phyloP scores from a whole-genome alignment of 2,329 filamentous ascomycete species.

The Colletotrichum sp. region DNA sequence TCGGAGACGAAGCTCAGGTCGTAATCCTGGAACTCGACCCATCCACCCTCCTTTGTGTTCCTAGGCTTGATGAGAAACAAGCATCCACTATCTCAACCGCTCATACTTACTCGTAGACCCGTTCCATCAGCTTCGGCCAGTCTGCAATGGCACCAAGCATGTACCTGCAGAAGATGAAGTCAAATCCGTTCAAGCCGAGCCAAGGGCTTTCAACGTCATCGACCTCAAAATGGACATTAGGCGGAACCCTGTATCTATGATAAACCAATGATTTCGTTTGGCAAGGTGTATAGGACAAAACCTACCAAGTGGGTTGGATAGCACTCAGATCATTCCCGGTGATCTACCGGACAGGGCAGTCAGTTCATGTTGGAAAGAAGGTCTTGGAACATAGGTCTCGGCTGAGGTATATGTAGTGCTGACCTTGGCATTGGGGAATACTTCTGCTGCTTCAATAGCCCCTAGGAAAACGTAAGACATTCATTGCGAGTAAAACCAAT shows the following conservation, averaged over 20 bases:
- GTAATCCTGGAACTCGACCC: slow-evolving; percentile 28
- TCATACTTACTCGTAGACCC: neutral
- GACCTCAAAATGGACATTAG: neutral
- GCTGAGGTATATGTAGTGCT: rapidly evolving
- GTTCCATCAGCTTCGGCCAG: neutral
- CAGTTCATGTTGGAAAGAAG: neutral
- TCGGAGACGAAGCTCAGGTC: slow-evolving; percentile 23
- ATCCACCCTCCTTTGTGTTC: slow-evolving; percentile 39
- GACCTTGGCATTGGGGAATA: neutral
- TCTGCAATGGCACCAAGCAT: neutral
- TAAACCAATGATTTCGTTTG: neutral
- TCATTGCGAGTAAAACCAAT: neutral
- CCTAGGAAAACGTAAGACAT: neutral
- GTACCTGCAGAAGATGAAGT: slow-evolving; percentile 31
- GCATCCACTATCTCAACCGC: neutral
- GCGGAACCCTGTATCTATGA: neutral
- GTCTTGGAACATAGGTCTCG: neutral
- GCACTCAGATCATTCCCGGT: neutral
- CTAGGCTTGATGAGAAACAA: slow-evolving; percentile 14
- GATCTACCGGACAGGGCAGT: neutral
- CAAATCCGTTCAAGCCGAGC: slow-evolving; percentile 31
- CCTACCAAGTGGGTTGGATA: neutral
- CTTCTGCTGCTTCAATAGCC: neutral
- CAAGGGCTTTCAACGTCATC: slow-evolving; percentile 60
- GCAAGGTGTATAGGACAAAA: neutral